These are phyloP conservation scores for Penicillium sp. DNA, from an alignment of 2,329 filamentous ascomycete species.

Conservation along the genomic window DNA sequence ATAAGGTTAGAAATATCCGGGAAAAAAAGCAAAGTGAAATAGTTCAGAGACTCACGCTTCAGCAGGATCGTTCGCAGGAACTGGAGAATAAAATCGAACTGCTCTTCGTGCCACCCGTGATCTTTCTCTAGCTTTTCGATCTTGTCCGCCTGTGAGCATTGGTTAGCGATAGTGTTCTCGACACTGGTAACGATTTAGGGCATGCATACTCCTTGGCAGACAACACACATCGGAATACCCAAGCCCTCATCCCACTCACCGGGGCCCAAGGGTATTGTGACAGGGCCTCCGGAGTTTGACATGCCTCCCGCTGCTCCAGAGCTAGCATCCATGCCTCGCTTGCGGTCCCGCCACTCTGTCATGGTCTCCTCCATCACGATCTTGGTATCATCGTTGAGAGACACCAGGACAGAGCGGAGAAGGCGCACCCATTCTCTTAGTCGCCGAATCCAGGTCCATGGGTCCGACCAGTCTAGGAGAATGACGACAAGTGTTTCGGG, in stretches of 20 bases:
- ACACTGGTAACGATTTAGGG: neutral
- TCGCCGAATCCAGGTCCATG: slow-evolving; percentile 90
- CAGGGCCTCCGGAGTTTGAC: slow-evolving; percentile 68
- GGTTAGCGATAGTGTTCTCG: slow-evolving; percentile 30
- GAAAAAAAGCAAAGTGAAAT: slow-evolving; percentile 5
- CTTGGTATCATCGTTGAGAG: slow-evolving; percentile 76
- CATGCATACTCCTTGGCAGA: slow-evolving; percentile 84
- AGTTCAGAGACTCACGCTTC: slow-evolving; percentile 67
- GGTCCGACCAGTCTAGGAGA: slow-evolving; percentile 93
- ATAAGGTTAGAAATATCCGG: slow-evolving; percentile 21
- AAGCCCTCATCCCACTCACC: slow-evolving; percentile 93
- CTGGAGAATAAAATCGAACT: slow-evolving; percentile 95
- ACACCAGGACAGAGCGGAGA: slow-evolving; percentile 75
- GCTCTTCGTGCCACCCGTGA: slow-evolving; percentile 91
- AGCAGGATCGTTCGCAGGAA: slow-evolving; percentile 88
- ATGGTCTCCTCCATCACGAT: slow-evolving; percentile 87
- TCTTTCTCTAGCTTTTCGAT: slow-evolving; percentile 91
- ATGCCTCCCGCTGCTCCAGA: slow-evolving; percentile 62
- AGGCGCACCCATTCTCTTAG: slow-evolving; percentile 88
- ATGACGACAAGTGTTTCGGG: slow-evolving; percentile 87
- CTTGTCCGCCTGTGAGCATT: slow-evolving; percentile 70
- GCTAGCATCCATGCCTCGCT: slow-evolving; percentile 65
- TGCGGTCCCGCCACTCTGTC: slow-evolving; percentile 76
- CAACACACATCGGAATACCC: slow-evolving; percentile 85
- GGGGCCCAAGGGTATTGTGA: slow-evolving; percentile 77